Evolutionary conservation across 768 basidiomycete genomes (phyloP).

Genomic region (Amanita jacksonii): DNA sequence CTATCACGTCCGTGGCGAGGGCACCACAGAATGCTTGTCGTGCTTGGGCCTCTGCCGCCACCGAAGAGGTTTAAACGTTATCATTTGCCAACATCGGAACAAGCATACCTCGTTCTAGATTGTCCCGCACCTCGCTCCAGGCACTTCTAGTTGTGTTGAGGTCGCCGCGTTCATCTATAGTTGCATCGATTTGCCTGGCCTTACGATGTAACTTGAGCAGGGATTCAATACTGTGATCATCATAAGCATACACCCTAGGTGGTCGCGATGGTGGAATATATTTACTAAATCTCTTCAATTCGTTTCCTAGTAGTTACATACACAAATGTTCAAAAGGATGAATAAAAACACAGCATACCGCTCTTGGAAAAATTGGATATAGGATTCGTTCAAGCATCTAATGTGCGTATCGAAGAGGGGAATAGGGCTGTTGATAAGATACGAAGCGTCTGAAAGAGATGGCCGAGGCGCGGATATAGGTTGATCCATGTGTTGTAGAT

Average conservation of each 20-base stretch:
- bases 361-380: constrained; percentile 80
- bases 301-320: constrained; percentile 43
- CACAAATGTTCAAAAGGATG: constrained; percentile 12
- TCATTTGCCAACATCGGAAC: constrained; percentile 7
- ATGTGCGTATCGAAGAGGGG: constrained; percentile 69
- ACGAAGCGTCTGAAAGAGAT: constrained; percentile 27
- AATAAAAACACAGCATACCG: constrained; percentile 36
- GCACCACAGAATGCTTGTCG: constrained; percentile 71
- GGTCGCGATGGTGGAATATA: neutral
- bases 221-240: constrained; percentile 52
- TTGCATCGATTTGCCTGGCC: constrained; percentile 58
- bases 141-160: constrained; percentile 55
- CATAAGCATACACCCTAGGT: constrained; percentile 1
- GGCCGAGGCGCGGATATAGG: constrained; percentile 28
- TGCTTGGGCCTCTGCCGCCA: constrained; percentile 61
- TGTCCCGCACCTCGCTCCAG: constrained; percentile 83
- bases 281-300: constrained; percentile 79
- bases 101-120: constrained; percentile 63
- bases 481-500: constrained; percentile 19
- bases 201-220: constrained; percentile 66
- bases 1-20: constrained; percentile 64
- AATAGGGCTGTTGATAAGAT: constrained; percentile 41
- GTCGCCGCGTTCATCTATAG: constrained; percentile 64
- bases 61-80: constrained; percentile 1
- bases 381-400: constrained; percentile 60